Evolutionary conservation across 495 filamentous ascomycete species (phyloP), one percentile per base, ranked within the genome.

Genomic region (Chaetomium cochliodes): DNA sequence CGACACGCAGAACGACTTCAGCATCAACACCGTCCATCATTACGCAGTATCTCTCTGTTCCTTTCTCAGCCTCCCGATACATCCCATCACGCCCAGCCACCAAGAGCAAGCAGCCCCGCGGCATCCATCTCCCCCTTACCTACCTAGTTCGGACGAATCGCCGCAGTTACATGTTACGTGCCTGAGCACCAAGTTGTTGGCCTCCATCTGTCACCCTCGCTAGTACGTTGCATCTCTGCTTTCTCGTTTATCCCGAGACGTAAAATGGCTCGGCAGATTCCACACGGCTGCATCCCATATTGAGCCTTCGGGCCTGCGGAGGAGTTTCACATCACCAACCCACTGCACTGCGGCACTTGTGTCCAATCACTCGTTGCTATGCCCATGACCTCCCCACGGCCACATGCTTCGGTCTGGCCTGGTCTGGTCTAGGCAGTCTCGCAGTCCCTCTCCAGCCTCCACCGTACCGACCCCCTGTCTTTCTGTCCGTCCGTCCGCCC

Each of bases 221-320:
- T 26, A 51, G 71, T 70, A 71, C 60, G 70, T 70, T 68, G 68
- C 62, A 60, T 64, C 62, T 67, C 66, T 41, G 18, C 25, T 59
- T 62, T 37, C 23, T 26, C 5, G 11, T 64, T 44, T 16, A 42
- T 28, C 23, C 51, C 30, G 52, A 52, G 39, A 49, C 22, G 41
- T 46, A 46, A 47, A 37, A 30, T 58, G 61, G 72, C 72, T 73
- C 76, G 74, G 77, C 76, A 77, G 72, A 74, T 79, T 70, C 60
- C 64, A 70, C 44, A 67, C 65, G 47, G 64, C 59, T 63, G 64
- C 65, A 64, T 70, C 33, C 67, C 67, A 74, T 67, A 72, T 73
- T 74, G 67, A 63, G 56, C 57, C 58, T 66, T 79, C 79, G 79
- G 79, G 67, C 74, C 72, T 79, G 70, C 79, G 33, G 33, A 37